Evolutionary conservation across 495 filamentous ascomycete genomes (phyloP).

Genomic region (Saxophila tyrrhenica): DNA sequence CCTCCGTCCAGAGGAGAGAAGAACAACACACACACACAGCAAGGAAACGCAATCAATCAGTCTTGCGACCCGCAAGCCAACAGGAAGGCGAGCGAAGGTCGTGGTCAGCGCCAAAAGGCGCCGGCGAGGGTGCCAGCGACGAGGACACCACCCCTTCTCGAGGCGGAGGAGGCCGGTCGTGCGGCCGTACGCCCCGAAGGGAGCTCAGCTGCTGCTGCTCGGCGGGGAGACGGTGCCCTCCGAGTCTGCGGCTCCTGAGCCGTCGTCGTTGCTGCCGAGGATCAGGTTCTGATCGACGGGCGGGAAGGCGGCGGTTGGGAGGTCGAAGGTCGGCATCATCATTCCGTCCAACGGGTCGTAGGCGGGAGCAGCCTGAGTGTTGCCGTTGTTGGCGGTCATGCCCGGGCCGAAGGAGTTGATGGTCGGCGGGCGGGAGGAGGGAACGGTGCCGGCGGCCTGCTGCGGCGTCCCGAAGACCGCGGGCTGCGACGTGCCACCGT

Average conservation of each 20-base stretch:
- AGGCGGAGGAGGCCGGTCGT: background rate
- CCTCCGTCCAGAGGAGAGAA: no score
- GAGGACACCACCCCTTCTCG: background rate
- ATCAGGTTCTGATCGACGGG: constrained; percentile 9
- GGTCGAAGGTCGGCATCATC: no score
- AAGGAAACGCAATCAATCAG: no score
- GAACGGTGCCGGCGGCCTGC: background rate
- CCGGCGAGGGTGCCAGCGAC: background rate
- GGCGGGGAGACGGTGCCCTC: constrained; percentile 16
- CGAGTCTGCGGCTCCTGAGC: constrained; percentile 6
- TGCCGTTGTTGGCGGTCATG: background rate
- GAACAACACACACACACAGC: no score
- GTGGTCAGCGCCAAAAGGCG: no score
- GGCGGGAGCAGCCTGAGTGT: background rate
- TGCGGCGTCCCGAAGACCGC: constrained; percentile 9
- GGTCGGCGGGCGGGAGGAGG: background rate
- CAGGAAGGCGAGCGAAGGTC: no score
- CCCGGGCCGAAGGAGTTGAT: background rate
- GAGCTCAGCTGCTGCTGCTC: background rate
- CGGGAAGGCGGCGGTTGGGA: background rate
- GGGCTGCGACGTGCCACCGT: background rate
- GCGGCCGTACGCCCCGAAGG: background rate
- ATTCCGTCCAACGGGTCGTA: background rate
- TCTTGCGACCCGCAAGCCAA: no score
- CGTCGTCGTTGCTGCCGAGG: constrained; percentile 12